phyloP scores from a whole-genome alignment of 202 grass and related monocot genomes.

The Carex arenaria region DNA sequence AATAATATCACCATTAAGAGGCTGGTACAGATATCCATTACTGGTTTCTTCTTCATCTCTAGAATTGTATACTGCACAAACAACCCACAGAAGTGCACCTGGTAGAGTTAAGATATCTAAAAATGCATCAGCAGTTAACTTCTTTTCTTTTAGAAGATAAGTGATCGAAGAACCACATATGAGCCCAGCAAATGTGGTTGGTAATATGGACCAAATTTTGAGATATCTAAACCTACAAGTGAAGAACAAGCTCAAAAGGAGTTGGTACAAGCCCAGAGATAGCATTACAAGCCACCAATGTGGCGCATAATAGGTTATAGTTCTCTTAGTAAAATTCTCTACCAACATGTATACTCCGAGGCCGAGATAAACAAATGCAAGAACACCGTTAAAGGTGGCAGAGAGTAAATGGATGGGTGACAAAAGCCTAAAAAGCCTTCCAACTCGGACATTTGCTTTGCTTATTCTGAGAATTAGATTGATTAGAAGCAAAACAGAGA shows the following conservation, averaged over 20 bases:
- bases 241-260: slow-evolving; percentile 32
- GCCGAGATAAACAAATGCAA: slow-evolving; percentile 54
- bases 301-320: neutral
- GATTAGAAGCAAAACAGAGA: slow-evolving; percentile 28
- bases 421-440: slow-evolving; percentile 15
- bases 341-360: slow-evolving; percentile 49
- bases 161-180: slow-evolving; percentile 47
- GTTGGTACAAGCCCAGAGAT: slow-evolving; percentile 40
- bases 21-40: slow-evolving; percentile 38
- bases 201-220: slow-evolving; percentile 30
- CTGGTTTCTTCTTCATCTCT: slow-evolving; percentile 28
- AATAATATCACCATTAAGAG: slow-evolving; percentile 36
- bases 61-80: slow-evolving; percentile 29
- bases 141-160: slow-evolving; percentile 34
- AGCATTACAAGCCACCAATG: slow-evolving; percentile 56
- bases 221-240: slow-evolving; percentile 27
- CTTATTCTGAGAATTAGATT: slow-evolving; percentile 38
- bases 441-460: slow-evolving; percentile 5
- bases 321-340: slow-evolving; percentile 20
- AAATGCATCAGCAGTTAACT: slow-evolving; percentile 30
- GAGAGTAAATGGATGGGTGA: slow-evolving; percentile 25
- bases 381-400: slow-evolving; percentile 31
- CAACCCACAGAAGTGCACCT: slow-evolving; percentile 33
- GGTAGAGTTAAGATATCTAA: slow-evolving; percentile 61
- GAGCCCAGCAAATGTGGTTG: slow-evolving; percentile 32